A percentile compares a stretch with the other conserved stretches of the same genome.
phyloP scores from a whole-genome alignment of 164 flowering plant genomes.

The Amborella trichopoda region DNA sequence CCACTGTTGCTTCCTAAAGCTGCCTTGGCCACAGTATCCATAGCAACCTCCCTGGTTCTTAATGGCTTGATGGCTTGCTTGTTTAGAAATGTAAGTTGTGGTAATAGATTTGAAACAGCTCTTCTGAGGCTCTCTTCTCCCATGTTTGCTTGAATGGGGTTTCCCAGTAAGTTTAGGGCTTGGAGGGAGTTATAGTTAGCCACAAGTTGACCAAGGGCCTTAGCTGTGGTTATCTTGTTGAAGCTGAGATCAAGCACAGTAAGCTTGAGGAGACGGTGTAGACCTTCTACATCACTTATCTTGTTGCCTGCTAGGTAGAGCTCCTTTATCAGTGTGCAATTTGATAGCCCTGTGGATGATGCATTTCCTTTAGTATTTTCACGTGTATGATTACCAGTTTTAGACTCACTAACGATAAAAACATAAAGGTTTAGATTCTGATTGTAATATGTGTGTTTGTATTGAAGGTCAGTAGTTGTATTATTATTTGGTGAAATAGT shows the following conservation, averaged over 20 bases:
- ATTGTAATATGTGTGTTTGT: too few species aligned
- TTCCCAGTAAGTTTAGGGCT: conserved; percentile 78
- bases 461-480: too few species aligned
- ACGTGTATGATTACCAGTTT: too few species aligned
- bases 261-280: conserved; percentile 79
- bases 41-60: conserved; percentile 52
- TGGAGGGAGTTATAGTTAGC: conserved; percentile 67
- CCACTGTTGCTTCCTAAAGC: conserved; percentile 52
- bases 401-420: too few species aligned
- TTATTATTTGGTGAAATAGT: too few species aligned
- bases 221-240: conserved; percentile 87
- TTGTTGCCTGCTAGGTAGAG: conserved; percentile 90
- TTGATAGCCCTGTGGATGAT: conserved; percentile 60
- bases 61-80: conserved; percentile 76
- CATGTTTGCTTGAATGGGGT: conserved; percentile 68
- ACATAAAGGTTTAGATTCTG: too few species aligned
- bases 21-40: conserved; percentile 58
- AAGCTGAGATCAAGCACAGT: conserved; percentile 80
- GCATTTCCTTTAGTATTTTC: too few species aligned
- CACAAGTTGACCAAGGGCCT: conserved; percentile 77
- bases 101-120: conserved; percentile 58
- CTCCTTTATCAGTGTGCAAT: conserved; percentile 71
- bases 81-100: conserved; percentile 72
- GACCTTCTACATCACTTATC: conserved; percentile 83
- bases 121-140: conserved; percentile 74